Evolutionary conservation across 108 stramenopile species (phyloP), one percentile per base, ranked within the genome.

Genomic region (Nitzschia sp.): DNA sequence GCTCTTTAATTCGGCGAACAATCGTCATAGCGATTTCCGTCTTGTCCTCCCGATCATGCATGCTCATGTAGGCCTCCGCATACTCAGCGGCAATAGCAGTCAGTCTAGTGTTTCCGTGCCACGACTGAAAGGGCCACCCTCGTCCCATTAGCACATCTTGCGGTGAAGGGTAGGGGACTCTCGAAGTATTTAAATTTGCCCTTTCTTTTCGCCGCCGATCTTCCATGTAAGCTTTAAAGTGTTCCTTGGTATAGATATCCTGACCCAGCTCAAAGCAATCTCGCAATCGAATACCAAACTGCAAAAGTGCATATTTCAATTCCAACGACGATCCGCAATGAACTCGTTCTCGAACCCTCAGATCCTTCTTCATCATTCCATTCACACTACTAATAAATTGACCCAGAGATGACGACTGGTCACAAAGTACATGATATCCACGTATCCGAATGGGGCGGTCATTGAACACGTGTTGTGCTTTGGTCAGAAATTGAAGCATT

Each of bases 241-340:
- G 24, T 6, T 6, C 13, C 18, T 53, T 19, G 13, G 51, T 17
- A 19, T 17, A 19, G 13, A 24, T 8, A 15, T n/a, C 51, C 6
- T 19, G 5, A 4, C 18, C 51, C 4, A n/a, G 13, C n/a, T 53
- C 51, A n/a, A 53, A 24, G 19, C 51, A 53, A 6, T 53, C 24
- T 6, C 5, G 5, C 18, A 53, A 53, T 38, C 33, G 54, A 35
- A 68, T 68, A 23, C 67, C 67, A 45, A 56, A 68, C 1, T 33
- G 53, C 57, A 59, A 48, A 19, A 60, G 30, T 9, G 15, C 34
- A 46, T 70, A 68, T 17, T 53, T 34, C 19, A 53, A 6, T 24
- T 53, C 67, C 67, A 68, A 36, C 15, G 34, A 25, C 5, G 67
- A 54, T 33, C 67, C 67, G 3, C 19, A 56, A 25, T 68, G 67